These are phyloP conservation scores for Pichia eremophila DNA, from an alignment of 805 yeast genomes.

Conservation along the genomic window DNA sequence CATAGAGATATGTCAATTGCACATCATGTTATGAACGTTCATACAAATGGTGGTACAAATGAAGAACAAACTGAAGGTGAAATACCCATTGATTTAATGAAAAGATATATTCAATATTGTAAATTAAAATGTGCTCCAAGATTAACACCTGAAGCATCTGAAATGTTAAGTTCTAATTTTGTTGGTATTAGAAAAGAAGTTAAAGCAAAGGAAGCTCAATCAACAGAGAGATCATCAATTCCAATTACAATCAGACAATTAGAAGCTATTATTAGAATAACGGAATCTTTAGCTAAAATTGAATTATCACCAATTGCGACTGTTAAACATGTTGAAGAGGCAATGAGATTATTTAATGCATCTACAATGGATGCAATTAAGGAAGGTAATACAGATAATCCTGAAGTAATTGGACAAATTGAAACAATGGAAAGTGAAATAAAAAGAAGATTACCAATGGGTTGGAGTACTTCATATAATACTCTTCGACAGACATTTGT, in stretches of 20 bases:
- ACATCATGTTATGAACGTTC: conserved; percentile 88
- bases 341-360: conserved; percentile 86
- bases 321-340: conserved; percentile 89
- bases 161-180: conserved; percentile 82
- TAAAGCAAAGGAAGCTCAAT: conserved; percentile 67
- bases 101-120: conserved; percentile 84
- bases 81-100: conserved; percentile 84
- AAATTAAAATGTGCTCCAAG: conserved; percentile 89
- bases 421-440: conserved; percentile 74
- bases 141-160: conserved; percentile 80
- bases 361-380: conserved; percentile 89
- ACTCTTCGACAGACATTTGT: conserved; percentile 80
- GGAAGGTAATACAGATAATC: conserved; percentile 42
- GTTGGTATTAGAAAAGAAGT: conserved; percentile 82
- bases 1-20: conserved; percentile 84
- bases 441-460: conserved; percentile 85
- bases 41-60: conserved; percentile 58
- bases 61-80: conserved; percentile 60
- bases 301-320: conserved; percentile 75
- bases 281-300: conserved; percentile 88
- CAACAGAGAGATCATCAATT: conserved; percentile 85
- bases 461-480: conserved; percentile 87
- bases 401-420: conserved; percentile 60
- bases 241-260: conserved; percentile 97
- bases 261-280: conserved; percentile 92